Evolutionary conservation across 1,139 yeast species (phyloP).

Genomic region (Suhomyces coccinellae): DNA sequence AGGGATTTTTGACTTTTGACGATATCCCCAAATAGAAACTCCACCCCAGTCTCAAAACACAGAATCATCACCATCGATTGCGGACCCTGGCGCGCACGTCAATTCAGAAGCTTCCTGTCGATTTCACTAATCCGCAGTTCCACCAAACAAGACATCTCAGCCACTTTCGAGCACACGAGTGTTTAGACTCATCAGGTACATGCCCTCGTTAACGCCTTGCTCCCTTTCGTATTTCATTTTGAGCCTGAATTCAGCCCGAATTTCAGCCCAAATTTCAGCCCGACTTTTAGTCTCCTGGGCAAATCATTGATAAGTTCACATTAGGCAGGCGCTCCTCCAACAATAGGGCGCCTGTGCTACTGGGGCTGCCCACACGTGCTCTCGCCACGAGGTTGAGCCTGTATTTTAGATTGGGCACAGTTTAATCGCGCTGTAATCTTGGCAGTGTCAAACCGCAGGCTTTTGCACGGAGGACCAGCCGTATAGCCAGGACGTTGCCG

Average conservation of each 20-base stretch:
- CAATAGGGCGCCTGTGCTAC: background rate
- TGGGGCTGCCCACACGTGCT: background rate
- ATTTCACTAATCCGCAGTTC: background rate
- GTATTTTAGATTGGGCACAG: background rate
- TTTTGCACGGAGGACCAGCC: background rate
- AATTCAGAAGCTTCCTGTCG: no score
- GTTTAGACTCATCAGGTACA: background rate
- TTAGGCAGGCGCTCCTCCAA: background rate
- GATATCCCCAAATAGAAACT: background rate
- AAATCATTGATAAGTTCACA: background rate
- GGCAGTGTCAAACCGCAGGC: slow-evolving; percentile 6
- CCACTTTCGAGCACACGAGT: background rate
- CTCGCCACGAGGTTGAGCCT: slow-evolving; percentile 1
- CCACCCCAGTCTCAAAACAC: background rate
- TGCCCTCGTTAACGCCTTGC: background rate
- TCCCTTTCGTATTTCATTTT: background rate
- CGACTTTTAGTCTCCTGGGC: background rate
- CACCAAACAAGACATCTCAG: background rate
- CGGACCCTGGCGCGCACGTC: background rate
- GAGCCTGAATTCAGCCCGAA: slow-evolving; percentile 7
- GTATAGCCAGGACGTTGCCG: background rate
- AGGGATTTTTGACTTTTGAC: background rate
- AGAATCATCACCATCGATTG: background rate
- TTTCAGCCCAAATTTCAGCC: slow-evolving; percentile 6
- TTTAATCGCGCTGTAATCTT: background rate